Base-by-base conservation (phyloP, 2,329 filamentous ascomycete species). In the Periconia sp. region DNA sequence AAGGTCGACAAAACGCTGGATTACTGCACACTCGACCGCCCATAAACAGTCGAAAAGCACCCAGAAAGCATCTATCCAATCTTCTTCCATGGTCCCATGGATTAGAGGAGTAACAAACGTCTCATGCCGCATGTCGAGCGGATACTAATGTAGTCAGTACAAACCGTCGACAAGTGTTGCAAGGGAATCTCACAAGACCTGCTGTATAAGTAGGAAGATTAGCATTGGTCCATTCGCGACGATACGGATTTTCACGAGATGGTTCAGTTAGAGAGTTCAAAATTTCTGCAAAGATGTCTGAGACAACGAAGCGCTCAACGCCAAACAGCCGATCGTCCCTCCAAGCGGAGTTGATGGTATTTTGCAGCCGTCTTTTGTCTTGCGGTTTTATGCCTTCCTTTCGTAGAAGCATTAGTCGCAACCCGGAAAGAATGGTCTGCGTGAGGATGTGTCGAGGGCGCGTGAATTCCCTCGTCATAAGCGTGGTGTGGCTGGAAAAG, bases 1-100 rank as follows among this genome's bases (percentile, higher is more conserved):
- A 47, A 66, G 61, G 55, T 73, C 70, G n/a, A 73, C 66, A 55
- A 68, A 66, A 44, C 69, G 68, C 54, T 74, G 70, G 35, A 66
- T 67, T 11, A 73, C 53, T 9, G 69, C 69, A 40, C 61, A 68
- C 53, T 74, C 72, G 7, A 66, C 60, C 1, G 71, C 69, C 68
- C 71, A 73, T 35, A 71, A 46, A 31, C 65, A 65, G 49, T 74
- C 72, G 42, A 65, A 70, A 8, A 74, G 48, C 9, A 68, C 61
- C 56, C 63, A 71, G 50, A 73, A 73, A 9, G 70, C 63, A 44
- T 63, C 56, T 31, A 70, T 54, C 54, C 69, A 70, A 31, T 72
- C 68, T 17, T 65, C 61, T 50, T 67, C 63, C 55, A 61, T 58
- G 1, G 56, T 60, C 6, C 61, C 63, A 35, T 63, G 59, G 20